Percentiles rank a stretch among this genome's conserved stretches.
These are phyloP conservation scores for Viola pubescens DNA, from an alignment of 441 rosid species.

Conservation along the genomic window DNA sequence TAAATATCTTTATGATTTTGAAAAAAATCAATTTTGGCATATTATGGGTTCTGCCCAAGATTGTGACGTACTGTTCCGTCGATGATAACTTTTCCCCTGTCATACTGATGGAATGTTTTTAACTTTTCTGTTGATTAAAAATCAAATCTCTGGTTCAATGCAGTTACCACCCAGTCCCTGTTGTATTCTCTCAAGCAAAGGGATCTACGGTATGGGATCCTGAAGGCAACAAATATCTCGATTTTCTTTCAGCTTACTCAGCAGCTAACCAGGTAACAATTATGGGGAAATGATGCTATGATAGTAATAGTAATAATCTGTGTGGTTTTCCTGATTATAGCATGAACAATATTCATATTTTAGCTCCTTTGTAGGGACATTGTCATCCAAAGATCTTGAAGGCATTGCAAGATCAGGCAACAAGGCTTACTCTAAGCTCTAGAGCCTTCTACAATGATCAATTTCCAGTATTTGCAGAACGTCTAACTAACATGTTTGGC, in stretches of 20 bases:
- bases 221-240: slow-evolving; percentile 82
- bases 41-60: no score
- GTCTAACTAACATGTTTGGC: slow-evolving; percentile 66
- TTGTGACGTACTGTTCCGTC: no score
- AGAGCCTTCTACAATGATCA: slow-evolving; percentile 81
- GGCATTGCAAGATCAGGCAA: slow-evolving; percentile 75
- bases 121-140: slow-evolving; percentile 4
- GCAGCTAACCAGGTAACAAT: slow-evolving; percentile 80
- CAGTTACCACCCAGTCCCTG: slow-evolving; percentile 93
- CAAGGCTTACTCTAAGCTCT: slow-evolving; percentile 76
- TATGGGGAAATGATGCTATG: background rate
- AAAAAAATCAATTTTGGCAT: no score
- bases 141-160: slow-evolving; percentile 17
- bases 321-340: no score
- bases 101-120: background rate
- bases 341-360: background rate
- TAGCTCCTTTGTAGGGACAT: slow-evolving; percentile 55
- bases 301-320: no score
- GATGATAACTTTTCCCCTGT: background rate
- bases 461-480: slow-evolving; percentile 78
- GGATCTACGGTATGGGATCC: slow-evolving; percentile 86
- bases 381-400: slow-evolving; percentile 88
- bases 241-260: slow-evolving; percentile 88
- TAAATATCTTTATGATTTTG: no score
- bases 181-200: slow-evolving; percentile 82